Evolutionary conservation across 2,329 filamentous ascomycete species (phyloP), one percentile per base, ranked within the genome.

Genomic region (Hyphodiscus sp.): DNA sequence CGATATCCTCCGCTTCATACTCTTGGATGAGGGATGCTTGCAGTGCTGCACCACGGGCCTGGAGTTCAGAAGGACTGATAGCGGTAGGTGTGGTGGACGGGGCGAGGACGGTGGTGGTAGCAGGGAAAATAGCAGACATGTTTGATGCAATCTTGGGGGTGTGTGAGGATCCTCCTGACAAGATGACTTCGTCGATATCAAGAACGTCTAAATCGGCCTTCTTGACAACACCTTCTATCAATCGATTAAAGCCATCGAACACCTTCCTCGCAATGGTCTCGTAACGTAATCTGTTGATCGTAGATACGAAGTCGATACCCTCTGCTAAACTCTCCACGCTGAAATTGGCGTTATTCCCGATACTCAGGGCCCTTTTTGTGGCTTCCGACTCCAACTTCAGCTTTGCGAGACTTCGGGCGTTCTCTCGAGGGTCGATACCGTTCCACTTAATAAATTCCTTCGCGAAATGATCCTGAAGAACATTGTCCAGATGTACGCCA

Each of bases 371-470:
- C 76, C 94, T 94, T 81, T 95, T 96, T 64, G 91, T 86, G 47
- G 85, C 81, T 75, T 99, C 94, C 60, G 90, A 82, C 76, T 97
- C 94, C 47, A 91, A 79, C 73, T 90, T 92, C 62, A 99, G 78
- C 80, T 97, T 99, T 57, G 94, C 91, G 64, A 96, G 75, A 65
- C 87, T 87, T 65, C 85, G 85, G 52, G 85, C 78, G 69, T 94
- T 89, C 68, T 85, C 80, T 63, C 91, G 82, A 20, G 94, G 94
- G 71, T 97, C 94, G 54, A 82, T 82, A 38, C 72, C 73, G 75
- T 97, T 83, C 80, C 95, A 96, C 82, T 99, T 97, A 68, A 94
- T 81, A 75, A 99, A 99, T 74, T 99, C 94, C 80, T 99, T 99
- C 64, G 92, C 88, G 65, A 97, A 96, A 78, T 96, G 86, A 70